Percentiles rank a stretch among this genome's conserved stretches.
phyloP scores from a whole-genome alignment of 345 rosid genomes.

The Citrus maxima region DNA sequence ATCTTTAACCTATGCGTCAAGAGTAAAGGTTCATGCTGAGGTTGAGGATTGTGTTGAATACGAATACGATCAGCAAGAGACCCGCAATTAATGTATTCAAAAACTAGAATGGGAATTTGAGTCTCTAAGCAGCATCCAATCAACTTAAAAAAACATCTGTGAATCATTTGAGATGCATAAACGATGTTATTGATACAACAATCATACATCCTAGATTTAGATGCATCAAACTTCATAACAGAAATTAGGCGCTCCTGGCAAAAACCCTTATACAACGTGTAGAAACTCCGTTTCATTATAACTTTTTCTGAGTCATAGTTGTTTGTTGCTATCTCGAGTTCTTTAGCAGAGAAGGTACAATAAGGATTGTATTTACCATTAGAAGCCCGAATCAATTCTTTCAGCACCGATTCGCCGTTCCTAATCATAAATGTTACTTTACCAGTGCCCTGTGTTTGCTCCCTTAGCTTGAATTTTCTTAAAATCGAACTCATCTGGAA shows the following conservation, averaged over 20 bases:
- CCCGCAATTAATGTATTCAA: background rate
- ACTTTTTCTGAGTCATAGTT: background rate
- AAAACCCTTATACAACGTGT: background rate
- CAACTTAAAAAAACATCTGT: background rate
- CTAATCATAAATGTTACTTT: background rate
- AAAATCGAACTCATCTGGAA: background rate
- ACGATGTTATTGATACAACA: background rate
- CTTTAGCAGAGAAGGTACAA: background rate
- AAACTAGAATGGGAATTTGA: background rate
- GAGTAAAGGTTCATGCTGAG: background rate
- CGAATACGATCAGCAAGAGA: background rate
- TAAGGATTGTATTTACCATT: slow-evolving; percentile 7
- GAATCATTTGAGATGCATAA: background rate
- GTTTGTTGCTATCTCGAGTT: slow-evolving; percentile 14
- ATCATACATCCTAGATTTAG: too few relatives aligned
- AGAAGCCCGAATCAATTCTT: background rate
- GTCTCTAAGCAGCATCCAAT: background rate
- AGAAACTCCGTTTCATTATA: background rate
- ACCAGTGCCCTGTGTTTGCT: background rate
- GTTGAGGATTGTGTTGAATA: too few relatives aligned
- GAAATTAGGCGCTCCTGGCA: background rate
- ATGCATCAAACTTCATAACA: slow-evolving; percentile 6
- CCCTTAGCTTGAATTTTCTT: background rate
- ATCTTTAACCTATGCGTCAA: background rate
- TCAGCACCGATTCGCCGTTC: background rate